Evolutionary conservation across 2,329 filamentous ascomycete genomes (phyloP), one percentile per base, ranked within the genome.

Genomic region (Xylariaceae sp.): DNA sequence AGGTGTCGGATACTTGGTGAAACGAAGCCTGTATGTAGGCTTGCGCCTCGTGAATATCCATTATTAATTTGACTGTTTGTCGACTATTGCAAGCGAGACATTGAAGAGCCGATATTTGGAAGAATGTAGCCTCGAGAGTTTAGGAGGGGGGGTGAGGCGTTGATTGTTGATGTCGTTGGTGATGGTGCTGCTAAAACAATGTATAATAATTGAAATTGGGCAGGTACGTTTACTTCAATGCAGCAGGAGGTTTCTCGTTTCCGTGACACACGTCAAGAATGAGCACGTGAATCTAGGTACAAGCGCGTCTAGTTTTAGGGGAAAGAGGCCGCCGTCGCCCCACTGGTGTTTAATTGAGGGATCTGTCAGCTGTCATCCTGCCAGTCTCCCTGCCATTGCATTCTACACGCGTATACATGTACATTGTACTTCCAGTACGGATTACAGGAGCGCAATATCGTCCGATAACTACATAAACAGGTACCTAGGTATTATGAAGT

Each of bases 41-140:
- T 67, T 87, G 84, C 32, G 84, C 77, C 67, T 85, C 81, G 67
- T 86, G 81, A 52, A 88, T 75, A 68, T 89, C 86, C 86, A 89
- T 89, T 64, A 42, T 48, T 29, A 50, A 43, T 45, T 50, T n/a
- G 40, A 49, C 51, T 32, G 9, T 41, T n/a, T 43, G n/a, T 41
- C 7, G 16, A 40, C n/a, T 47, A 19, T 57, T 40, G 40, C 45
- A 50, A 9, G 40, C 51, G 12, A 56, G 41, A 44, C 52, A 56
- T 57, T 48, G 26, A 20, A 64, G 55, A 14, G 19, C 44, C 41
- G 41, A 32, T 44, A 37, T 45, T n/a, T n/a, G n/a, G n/a, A n/a
- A 29, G 37, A 42, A 47, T 37, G 32, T 37, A 12, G 7, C 32
- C 32, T 37, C 12, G 32, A 37, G 32, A 14, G 5, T 37, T 12